Conservation (phyloP, 2,329 filamentous ascomycete genomes). For the Xylaria sp. region DNA sequence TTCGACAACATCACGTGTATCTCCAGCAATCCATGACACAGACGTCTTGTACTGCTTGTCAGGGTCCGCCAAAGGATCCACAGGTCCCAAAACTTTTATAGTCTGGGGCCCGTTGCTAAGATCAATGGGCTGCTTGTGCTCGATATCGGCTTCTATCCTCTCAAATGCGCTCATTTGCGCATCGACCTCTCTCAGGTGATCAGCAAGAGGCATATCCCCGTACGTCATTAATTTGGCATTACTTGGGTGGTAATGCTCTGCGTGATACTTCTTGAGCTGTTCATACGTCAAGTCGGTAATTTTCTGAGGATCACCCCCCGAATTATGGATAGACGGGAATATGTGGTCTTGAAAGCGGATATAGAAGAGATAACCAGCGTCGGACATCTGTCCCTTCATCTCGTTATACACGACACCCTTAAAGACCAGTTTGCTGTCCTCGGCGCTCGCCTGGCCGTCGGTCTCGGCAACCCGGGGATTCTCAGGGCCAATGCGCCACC, state of each 20-base stretch:
- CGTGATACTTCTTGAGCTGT: slow-evolving; percentile 88
- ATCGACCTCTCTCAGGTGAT: slow-evolving; percentile 84
- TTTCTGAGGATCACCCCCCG: slow-evolving; percentile 93
- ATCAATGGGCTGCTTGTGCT: slow-evolving; percentile 80
- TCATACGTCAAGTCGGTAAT: slow-evolving; percentile 96
- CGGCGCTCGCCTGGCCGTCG: slow-evolving; percentile 57
- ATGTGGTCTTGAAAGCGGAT: slow-evolving; percentile 95
- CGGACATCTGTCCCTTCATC: slow-evolving; percentile 99
- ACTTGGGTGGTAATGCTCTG: slow-evolving; percentile 94
- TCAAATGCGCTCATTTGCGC: slow-evolving; percentile 79
- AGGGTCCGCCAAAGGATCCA: slow-evolving; percentile 85
- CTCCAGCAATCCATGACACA: slow-evolving; percentile 89
- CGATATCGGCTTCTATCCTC: slow-evolving; percentile 73
- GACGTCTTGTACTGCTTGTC: slow-evolving; percentile 95
- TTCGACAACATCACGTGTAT: slow-evolving; percentile 84
- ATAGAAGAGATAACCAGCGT: slow-evolving; percentile 95
- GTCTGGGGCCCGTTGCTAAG: slow-evolving; percentile 73
- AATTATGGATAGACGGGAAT: slow-evolving; percentile 94
- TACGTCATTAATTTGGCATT: slow-evolving; percentile 98
- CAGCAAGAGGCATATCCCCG: slow-evolving; percentile 86
- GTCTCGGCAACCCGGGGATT: slow-evolving; percentile 73
- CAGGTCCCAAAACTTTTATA: slow-evolving; percentile 80
- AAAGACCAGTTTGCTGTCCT: slow-evolving; percentile 82
- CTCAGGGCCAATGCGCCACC: slow-evolving; percentile 94
- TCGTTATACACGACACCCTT: slow-evolving; percentile 99